Percentiles rank a stretch among this genome's conserved stretches.
Conservation (phyloP, 768 basidiomycete species). For the Mycena leptocephala region DNA sequence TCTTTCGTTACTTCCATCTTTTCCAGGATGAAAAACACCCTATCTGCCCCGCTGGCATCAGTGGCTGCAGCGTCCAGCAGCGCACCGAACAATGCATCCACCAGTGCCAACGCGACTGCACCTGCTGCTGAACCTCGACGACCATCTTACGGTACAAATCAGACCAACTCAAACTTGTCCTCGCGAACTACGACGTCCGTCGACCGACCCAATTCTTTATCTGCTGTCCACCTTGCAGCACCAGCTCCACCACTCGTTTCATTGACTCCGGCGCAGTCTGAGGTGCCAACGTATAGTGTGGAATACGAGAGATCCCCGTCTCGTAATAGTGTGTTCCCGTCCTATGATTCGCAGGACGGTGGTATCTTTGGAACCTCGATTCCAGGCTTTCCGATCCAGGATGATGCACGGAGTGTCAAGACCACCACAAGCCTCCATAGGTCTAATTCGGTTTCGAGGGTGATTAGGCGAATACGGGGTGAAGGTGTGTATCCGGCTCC, state of each 20-base stretch:
- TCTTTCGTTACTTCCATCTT: slow-evolving; percentile 89
- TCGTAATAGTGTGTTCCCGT: slow-evolving; percentile 65
- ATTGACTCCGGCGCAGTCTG: slow-evolving; percentile 88
- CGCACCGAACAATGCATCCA: slow-evolving; percentile 49
- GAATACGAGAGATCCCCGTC: slow-evolving; percentile 77
- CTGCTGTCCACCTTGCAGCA: slow-evolving; percentile 63
- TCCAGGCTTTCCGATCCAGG: slow-evolving; percentile 93
- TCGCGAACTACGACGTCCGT: slow-evolving; percentile 58
- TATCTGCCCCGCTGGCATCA: slow-evolving; percentile 77
- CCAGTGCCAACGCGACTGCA: slow-evolving; percentile 48
- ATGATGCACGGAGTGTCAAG: slow-evolving; percentile 91
- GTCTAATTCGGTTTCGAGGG: slow-evolving; percentile 91
- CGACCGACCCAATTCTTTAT: slow-evolving; percentile 75
- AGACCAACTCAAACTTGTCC: slow-evolving; percentile 65
- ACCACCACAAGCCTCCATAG: slow-evolving; percentile 81
- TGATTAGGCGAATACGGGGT: slow-evolving; percentile 91
- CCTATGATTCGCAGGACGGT: slow-evolving; percentile 70
- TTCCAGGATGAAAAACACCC: slow-evolving; percentile 86
- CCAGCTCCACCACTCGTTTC: slow-evolving; percentile 90
- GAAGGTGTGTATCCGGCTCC: slow-evolving; percentile 71
- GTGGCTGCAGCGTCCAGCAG: slow-evolving; percentile 55
- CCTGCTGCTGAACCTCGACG: slow-evolving; percentile 68
- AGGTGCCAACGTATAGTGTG: slow-evolving; percentile 77
- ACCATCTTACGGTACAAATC: slow-evolving; percentile 66
- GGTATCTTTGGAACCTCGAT: slow-evolving; percentile 81